A percentile compares a stretch with the other conserved stretches of the same genome.
Conservation (phyloP, 1,139 yeast species). For the Pichia sp. region DNA sequence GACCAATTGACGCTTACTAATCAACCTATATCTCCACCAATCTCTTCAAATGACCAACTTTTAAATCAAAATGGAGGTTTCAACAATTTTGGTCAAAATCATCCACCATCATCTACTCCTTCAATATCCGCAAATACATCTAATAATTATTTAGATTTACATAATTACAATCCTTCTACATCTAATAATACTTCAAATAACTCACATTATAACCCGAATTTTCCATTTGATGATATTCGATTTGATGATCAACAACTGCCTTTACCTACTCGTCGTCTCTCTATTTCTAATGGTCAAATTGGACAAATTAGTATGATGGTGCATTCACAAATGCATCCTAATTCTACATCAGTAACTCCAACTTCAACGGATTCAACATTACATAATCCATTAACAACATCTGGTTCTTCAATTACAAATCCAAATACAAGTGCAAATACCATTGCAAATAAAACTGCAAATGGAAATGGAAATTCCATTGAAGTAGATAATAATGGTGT, state of each 20-base stretch:
- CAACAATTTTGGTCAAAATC: too few relatives aligned
- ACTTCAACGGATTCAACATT: constrained; percentile 8
- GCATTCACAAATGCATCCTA: constrained; percentile 17
- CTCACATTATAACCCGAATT: background rate
- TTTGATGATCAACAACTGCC: constrained; percentile 7
- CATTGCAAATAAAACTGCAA: background rate
- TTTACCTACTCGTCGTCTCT: constrained; percentile 49
- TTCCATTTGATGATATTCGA: constrained; percentile 4
- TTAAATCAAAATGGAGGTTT: too few relatives aligned
- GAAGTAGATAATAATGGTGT: constrained; percentile 30
- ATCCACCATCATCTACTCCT: too few relatives aligned
- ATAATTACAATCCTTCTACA: too few relatives aligned
- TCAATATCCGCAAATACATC: too few relatives aligned
- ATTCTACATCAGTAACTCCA: constrained; percentile 8
- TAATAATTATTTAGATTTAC: too few relatives aligned
- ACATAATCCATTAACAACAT: too few relatives aligned
- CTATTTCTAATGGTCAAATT: constrained; percentile 75
- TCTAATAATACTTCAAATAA: too few relatives aligned
- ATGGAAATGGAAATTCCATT: background rate
- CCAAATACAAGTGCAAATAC: background rate
- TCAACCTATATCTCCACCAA: background rate
- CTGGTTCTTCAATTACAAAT: too few relatives aligned
- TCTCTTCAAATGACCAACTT: background rate
- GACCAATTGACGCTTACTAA: background rate
- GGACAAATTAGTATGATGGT: constrained; percentile 47